phyloP scores from a whole-genome alignment of 345 rosid genomes.

The Citrus australasica region DNA sequence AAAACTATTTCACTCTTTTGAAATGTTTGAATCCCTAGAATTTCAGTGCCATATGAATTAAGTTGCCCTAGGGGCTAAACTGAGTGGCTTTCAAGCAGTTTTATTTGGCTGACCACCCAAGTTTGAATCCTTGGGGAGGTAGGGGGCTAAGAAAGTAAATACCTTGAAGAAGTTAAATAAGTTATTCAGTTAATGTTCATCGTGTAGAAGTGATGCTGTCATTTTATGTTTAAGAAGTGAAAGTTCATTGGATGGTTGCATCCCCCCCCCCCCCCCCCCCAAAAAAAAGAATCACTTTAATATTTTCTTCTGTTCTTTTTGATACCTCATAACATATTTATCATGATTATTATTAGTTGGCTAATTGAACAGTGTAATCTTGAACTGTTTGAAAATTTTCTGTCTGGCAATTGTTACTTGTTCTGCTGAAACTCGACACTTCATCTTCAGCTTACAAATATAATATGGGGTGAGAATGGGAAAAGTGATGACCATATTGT shows the following conservation, averaged over 20 bases:
- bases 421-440: constrained; percentile 10
- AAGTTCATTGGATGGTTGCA: no score
- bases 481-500: constrained; percentile 74
- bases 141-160: no score
- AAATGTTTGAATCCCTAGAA: neutral
- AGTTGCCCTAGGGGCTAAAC: neutral
- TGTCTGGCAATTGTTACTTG: constrained; percentile 12
- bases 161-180: no score
- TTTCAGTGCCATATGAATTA: neutral
- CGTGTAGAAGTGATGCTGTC: no score
- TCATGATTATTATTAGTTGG: neutral
- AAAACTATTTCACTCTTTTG: neutral
- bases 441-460: constrained; percentile 68
- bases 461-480: constrained; percentile 83
- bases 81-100: no score
- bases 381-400: neutral
- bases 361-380: neutral
- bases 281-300: neutral
- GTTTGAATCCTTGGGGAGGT: no score
- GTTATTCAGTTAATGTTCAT: no score
- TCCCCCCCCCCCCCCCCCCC: no score
- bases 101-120: no score
- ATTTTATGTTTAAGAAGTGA: neutral
- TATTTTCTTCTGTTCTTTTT: neutral
- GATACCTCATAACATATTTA: neutral